Evolutionary conservation across 2,329 filamentous ascomycete species (phyloP).

Genomic region (Clathrospora elynae): DNA sequence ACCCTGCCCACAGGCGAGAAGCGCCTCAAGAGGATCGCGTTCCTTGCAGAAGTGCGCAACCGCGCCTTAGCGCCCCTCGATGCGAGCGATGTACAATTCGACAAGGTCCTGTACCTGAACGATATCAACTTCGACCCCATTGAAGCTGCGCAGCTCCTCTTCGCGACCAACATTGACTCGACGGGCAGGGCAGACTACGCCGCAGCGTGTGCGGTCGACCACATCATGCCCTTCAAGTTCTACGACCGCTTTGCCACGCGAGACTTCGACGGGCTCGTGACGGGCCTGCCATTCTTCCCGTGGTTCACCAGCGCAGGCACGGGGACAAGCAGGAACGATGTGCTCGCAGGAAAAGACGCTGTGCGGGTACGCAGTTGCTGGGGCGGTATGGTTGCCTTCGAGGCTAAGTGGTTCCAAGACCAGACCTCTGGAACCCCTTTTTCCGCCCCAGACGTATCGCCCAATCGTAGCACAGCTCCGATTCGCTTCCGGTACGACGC

Average conservation of each 20-base stretch:
- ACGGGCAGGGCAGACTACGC: conserved; percentile 63
- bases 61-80: conserved; percentile 69
- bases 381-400: conserved; percentile 75
- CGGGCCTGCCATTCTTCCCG: conserved; percentile 70
- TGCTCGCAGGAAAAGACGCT: conserved; percentile 64
- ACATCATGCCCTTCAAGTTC: conserved; percentile 68
- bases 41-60: conserved; percentile 74
- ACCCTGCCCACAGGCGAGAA: conserved; percentile 65
- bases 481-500: conserved; percentile 52
- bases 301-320: conserved; percentile 64
- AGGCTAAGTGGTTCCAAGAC: conserved; percentile 64
- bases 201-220: conserved; percentile 74
- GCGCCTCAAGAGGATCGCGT: conserved; percentile 74
- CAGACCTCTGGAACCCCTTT: conserved; percentile 27
- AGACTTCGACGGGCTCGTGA: conserved; percentile 67
- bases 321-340: conserved; percentile 62
- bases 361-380: conserved; percentile 76
- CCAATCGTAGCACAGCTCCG: conserved; percentile 41
- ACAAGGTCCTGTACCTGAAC: conserved; percentile 67
- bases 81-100: conserved; percentile 59
- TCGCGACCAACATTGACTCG: conserved; percentile 62
- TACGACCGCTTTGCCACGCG: conserved; percentile 77
- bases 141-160: conserved; percentile 65
- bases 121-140: conserved; percentile 68
- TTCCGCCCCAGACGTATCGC: conserved; percentile 12